Evolutionary conservation across 495 filamentous ascomycete species (phyloP), one percentile per base, ranked within the genome.

Genomic region (Peziza echinospora): DNA sequence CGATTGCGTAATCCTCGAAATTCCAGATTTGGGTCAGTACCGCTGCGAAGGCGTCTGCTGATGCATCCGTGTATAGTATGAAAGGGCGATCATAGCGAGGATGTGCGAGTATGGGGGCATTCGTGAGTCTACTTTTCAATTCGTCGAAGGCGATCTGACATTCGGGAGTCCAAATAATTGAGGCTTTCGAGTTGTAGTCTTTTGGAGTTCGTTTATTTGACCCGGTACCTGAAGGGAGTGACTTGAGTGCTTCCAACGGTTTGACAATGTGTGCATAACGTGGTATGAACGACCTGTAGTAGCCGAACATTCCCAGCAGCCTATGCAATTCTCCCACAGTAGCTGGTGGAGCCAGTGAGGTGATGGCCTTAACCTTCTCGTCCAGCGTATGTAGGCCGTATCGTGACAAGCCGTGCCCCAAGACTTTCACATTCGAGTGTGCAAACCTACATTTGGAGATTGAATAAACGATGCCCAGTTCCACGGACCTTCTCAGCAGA

Each of bases 291-390:
- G 26, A 26, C 11, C 40, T 0, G 16, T 49, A 49, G 24, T 49
- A 49, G 17, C 40, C 21, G 47, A 49, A 49, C 47, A 49, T 49
- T 3, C 47, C 47, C 0, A 49, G n/a, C 9, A 49, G 2, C 7
- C 47, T 19, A 22, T 49, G 47, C 5, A 49, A 1, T 10, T 26
- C 47, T 1, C 47, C 47, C 5, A 49, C 4, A 2, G 40, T 49
- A 4, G 1, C 8, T 0, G 40, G 47, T 10, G 40, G 6, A 17
- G 11, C 10, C 5, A 49, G 40, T 11, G 37, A 28, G 21, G 40
- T 22, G 5, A 49, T 49, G 4, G 47, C 22, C 24, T 42, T 26
- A 1, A 49, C 47, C 5, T 49, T 49, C 17, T 49, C 23, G 1
- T 42, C 24, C 2, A 49, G 41, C n/a, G n/a, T n/a, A n/a, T n/a